phyloP scores from a whole-genome alignment of 441 rosid species.

The Breynia disticha region DNA sequence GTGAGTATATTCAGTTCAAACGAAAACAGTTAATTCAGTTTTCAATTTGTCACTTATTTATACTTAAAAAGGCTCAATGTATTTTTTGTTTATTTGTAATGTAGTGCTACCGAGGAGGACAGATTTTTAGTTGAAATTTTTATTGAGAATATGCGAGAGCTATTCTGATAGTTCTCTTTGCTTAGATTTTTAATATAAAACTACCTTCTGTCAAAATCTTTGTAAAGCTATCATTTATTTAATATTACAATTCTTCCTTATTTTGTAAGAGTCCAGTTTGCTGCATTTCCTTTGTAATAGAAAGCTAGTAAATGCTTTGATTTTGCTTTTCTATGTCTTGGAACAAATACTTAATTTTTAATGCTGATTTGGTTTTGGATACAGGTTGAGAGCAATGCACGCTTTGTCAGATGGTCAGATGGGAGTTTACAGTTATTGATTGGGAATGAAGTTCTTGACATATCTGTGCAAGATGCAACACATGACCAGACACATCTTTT shows the following conservation, averaged over 20 bases:
- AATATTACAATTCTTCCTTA: too few relatives aligned
- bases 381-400: constrained; percentile 94
- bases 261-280: neutral
- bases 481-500: constrained; percentile 96
- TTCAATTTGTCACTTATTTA: neutral
- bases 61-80: neutral
- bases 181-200: neutral
- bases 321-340: neutral
- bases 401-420: constrained; percentile 99
- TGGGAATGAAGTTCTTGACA: constrained; percentile 97
- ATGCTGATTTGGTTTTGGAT: constrained; percentile 14
- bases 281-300: neutral
- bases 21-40: neutral
- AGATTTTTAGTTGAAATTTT: too few relatives aligned
- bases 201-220: too few relatives aligned
- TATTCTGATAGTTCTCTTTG: neutral
- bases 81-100: neutral
- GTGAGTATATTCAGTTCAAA: constrained; percentile 44
- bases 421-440: constrained; percentile 87
- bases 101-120: neutral
- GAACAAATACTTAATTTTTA: neutral
- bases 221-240: too few relatives aligned
- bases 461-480: constrained; percentile 80
- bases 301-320: too few relatives aligned
- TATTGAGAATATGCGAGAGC: too few relatives aligned